phyloP scores from a whole-genome alignment of 1,139 yeast genomes.

The Meyerozyma guilliermondii region DNA sequence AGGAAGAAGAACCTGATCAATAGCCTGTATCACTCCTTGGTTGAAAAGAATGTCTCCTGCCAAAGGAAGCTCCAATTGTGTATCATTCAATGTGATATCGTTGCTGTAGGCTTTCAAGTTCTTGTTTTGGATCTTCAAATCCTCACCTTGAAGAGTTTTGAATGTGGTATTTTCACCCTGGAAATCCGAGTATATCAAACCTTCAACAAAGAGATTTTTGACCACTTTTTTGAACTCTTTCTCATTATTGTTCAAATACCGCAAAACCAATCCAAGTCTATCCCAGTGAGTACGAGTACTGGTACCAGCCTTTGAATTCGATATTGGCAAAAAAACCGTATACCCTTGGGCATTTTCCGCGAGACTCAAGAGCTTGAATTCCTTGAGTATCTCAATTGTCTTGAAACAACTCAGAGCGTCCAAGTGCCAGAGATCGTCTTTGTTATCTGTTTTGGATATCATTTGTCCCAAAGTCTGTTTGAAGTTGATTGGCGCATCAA shows the following conservation, averaged over 20 bases:
- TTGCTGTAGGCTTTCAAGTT: slow-evolving; percentile 20
- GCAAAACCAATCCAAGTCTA: slow-evolving; percentile 53
- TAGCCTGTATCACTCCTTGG: slow-evolving; percentile 82
- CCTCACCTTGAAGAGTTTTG: slow-evolving; percentile 36
- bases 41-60: slow-evolving; percentile 70
- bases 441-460: slow-evolving; percentile 25
- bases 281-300: slow-evolving; percentile 52
- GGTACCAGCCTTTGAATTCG: not conserved
- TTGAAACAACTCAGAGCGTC: slow-evolving; percentile 33
- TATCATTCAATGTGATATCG: slow-evolving; percentile 22
- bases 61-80: slow-evolving; percentile 27
- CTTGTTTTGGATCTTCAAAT: slow-evolving; percentile 16
- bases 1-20: slow-evolving; percentile 57
- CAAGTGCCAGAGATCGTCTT: slow-evolving; percentile 1
- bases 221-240: slow-evolving; percentile 48
- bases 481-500: slow-evolving; percentile 29
- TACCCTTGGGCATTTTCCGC: slow-evolving; percentile 57
- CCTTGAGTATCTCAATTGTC: slow-evolving; percentile 29
- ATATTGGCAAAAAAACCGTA: slow-evolving; percentile 64
- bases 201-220: slow-evolving; percentile 56
- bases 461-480: slow-evolving; percentile 35
- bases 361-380: slow-evolving; percentile 30
- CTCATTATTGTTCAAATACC: slow-evolving; percentile 51
- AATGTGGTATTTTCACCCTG: slow-evolving; percentile 12
- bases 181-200: slow-evolving; percentile 64